Evolutionary conservation across 257 asterid genomes (phyloP), one percentile per base, ranked within the genome.

Genomic region (Fraxinus cuspidata): DNA sequence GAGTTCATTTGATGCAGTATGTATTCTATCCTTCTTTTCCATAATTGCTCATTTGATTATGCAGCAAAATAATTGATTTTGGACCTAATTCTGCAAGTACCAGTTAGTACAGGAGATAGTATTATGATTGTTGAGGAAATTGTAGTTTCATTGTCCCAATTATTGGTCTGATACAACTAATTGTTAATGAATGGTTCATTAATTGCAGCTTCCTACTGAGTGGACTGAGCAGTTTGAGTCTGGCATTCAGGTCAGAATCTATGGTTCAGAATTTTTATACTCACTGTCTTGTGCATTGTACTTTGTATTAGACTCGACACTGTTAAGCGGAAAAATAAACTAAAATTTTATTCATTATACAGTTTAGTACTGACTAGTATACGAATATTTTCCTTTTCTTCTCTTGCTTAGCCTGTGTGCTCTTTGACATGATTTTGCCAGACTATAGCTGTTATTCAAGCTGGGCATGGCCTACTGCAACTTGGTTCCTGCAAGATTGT

Each of bases 361-460:
- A 15, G 8, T 18, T 4, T 1, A 51, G 10, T 18, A 51, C 8
- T 5, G 49, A 7, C 44, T 10, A 38, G 35, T 37, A 18, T 49
- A 67, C 21, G 8, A 23, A 53, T 4, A 34, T 67, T 21, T 34
- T 28, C n/a, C 1, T 21, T 64, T 44, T 34, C 19, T 23, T 56
- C 60, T 16, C 58, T 47, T 37, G 15, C 35, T 60, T 5, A 21
- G 51, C 15, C 42, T 32, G 13, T 74, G 34, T 6, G 63, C 63
- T 12, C 32, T 66, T 44, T 67, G 18, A 29, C 83, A 82, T 70
- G 64, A 19, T 69, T 85, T 80, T 34, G 42, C 47, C 89, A 95
- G 99, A 95, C 99, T 71, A 95, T 95, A 80, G 99, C 99, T 83
- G 99, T 95, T 68, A 93, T 95, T 84, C 99, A 95, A 90, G 99